Base-by-base conservation (phyloP, 169 alveolate species). In the Plasmodium relictum region DNA sequence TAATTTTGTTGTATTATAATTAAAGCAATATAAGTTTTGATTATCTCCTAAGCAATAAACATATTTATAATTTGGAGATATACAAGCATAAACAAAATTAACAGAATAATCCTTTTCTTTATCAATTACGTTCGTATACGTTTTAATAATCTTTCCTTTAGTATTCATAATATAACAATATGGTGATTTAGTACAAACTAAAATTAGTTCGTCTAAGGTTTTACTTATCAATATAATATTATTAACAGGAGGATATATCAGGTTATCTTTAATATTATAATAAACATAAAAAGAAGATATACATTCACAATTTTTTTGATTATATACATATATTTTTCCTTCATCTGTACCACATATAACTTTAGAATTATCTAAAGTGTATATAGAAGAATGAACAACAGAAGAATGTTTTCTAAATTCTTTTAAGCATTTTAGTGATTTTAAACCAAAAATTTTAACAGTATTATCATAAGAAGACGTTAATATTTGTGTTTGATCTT, bases 401-500 rank as follows among this genome's bases (percentile, higher is more conserved):
- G 95, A 74, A 31, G 83, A 56, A 88, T 94, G 96, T 18, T 94
- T 94, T 78, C 90, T 89, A 78, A 92, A 89, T 54, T 87, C 93
- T 88, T 88, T 94, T 48, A 94, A 58, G 54, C 94, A 74, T 54
- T 91, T 94, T 39, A 94, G 93, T 0, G 96, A 94, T 72, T 94
- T 94, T 39, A 94, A 65, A 20, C 96, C 96, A 50, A 88, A 93
- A 20, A 94, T 66, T 89, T 94, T 94, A 22, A 95, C 97, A 37
- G 95, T 80, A 24, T 74, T 68, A 91, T 95, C 97, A 59, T 94
- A 95, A 3, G 97, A 95, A 10, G 95, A 96, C 37, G 97, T 94
- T 58, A 96, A 87, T 39, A 96, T 80, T 74, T 88, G 94, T 44
- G 96, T 88, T 52, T 94, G 93, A 63, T 96, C 97, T 39, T 92